Percentiles rank a stretch among this genome's conserved stretches.
Evolutionary conservation across 371 early-diverging fungal genomes (phyloP).

Genomic region (Apophysomyces ossiformis): DNA sequence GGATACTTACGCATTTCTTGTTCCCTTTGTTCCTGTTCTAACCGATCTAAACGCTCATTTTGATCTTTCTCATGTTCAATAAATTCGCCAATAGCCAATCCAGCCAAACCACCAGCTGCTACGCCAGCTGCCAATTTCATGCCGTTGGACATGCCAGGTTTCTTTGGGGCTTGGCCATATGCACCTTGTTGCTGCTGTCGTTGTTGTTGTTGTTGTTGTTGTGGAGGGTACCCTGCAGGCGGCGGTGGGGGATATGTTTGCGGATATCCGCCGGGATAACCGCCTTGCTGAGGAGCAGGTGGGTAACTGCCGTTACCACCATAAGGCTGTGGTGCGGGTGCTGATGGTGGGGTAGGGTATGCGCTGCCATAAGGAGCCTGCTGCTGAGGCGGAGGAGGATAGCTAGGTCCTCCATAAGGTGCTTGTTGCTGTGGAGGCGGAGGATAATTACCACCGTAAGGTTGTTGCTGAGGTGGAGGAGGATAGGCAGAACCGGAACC

Average conservation of each 20-base stretch:
- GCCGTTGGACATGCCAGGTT: constrained; percentile 41
- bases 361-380: not conserved
- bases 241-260: not conserved
- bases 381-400: constrained; percentile 15
- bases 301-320: constrained; percentile 5
- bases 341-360: constrained; percentile 18
- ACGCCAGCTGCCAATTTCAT: constrained; percentile 50
- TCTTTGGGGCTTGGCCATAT: constrained; percentile 6
- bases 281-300: not conserved
- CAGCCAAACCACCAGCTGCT: constrained; percentile 43
- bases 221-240: constrained; percentile 3
- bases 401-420: constrained; percentile 10
- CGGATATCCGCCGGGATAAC: not conserved
- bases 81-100: constrained; percentile 46
- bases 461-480: constrained; percentile 13
- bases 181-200: not conserved
- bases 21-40: constrained; percentile 32
- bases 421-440: constrained; percentile 18
- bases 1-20: constrained; percentile 20
- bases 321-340: constrained; percentile 2
- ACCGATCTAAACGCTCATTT: constrained; percentile 30
- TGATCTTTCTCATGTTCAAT: constrained; percentile 47
- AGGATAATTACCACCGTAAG: constrained; percentile 8
- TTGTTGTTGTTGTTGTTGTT: not conserved
- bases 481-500: not conserved